phyloP scores from a whole-genome alignment of 495 filamentous ascomycete species.

The Aspergillus nanangensis region DNA sequence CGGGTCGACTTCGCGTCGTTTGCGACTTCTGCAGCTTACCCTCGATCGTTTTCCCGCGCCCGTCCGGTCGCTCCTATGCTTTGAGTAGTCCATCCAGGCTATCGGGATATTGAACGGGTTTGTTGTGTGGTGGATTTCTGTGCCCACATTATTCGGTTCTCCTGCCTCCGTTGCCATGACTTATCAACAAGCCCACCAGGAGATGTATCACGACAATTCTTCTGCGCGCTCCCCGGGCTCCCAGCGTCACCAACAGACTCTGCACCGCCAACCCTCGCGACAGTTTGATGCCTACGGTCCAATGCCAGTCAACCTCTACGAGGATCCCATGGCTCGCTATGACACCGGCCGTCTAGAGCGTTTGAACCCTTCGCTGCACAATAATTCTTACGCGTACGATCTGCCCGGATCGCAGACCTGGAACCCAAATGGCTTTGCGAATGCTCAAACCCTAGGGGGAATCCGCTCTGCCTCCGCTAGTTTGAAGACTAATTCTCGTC shows the following conservation, averaged over 20 bases:
- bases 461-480: conserved; percentile 53
- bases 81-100: conserved; percentile 20
- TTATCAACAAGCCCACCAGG: conserved; percentile 56
- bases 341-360: conserved; percentile 57
- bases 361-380: conserved; percentile 50
- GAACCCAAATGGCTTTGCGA: conserved; percentile 55
- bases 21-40: conserved; percentile 4
- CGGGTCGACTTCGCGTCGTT: conserved; percentile 2
- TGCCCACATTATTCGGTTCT: conserved; percentile 37
- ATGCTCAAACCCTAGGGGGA: conserved; percentile 46
- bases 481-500: conserved; percentile 50
- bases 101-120: conserved; percentile 27
- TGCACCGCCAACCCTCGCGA: conserved; percentile 63
- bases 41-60: conserved; percentile 10
- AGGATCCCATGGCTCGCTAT: conserved; percentile 58
- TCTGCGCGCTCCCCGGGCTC: conserved; percentile 58
- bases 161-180: conserved; percentile 33
- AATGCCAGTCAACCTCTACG: conserved; percentile 59
- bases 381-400: conserved; percentile 54
- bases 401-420: conserved; percentile 61
- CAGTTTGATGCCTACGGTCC: conserved; percentile 64
- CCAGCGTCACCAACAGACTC: conserved; percentile 58
- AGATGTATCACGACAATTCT: conserved; percentile 59
- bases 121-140: conserved; percentile 41
- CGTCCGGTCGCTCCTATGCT: conserved; percentile 33